Percentiles rank a stretch among this genome's conserved stretches.
These are phyloP conservation scores for Annulohypoxylon bovei DNA, from an alignment of 495 filamentous ascomycete genomes.

Conservation along the genomic window DNA sequence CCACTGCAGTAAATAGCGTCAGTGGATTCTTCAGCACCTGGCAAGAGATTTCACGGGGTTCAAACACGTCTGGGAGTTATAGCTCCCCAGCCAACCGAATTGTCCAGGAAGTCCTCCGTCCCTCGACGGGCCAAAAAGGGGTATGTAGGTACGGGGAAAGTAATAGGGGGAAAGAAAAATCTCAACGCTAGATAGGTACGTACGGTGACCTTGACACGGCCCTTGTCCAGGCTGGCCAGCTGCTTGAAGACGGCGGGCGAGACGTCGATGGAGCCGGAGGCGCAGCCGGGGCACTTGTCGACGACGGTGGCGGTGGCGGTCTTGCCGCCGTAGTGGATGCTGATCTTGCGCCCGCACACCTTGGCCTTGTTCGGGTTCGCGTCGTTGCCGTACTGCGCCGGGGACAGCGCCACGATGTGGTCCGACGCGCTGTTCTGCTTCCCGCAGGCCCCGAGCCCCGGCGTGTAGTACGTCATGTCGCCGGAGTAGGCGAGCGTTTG, in stretches of 20 bases:
- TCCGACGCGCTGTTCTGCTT: slow-evolving; percentile 49
- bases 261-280: slow-evolving; percentile 55
- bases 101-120: too few relatives aligned
- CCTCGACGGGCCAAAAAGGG: too few relatives aligned
- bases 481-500: slow-evolving; percentile 44
- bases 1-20: too few relatives aligned
- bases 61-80: too few relatives aligned
- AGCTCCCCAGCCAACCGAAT: too few relatives aligned
- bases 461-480: slow-evolving; percentile 59
- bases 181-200: too few relatives aligned
- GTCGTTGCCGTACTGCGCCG: slow-evolving; percentile 54
- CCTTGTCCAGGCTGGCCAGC: slow-evolving; percentile 49
- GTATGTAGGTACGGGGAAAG: too few relatives aligned
- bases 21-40: too few relatives aligned
- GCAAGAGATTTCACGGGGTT: too few relatives aligned
- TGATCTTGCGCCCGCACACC: slow-evolving; percentile 72
- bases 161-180: too few relatives aligned
- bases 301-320: slow-evolving; percentile 66
- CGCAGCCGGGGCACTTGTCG: slow-evolving; percentile 81
- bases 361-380: slow-evolving; percentile 60
- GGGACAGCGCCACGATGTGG: slow-evolving; percentile 56
- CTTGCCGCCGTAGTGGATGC: slow-evolving; percentile 66
- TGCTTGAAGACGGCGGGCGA: slow-evolving; percentile 57
- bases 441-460: slow-evolving; percentile 60
- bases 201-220: slow-evolving; percentile 50